These are phyloP conservation scores for Anisodus tanguticus DNA, from an alignment of 257 asterid species.

Conservation along the genomic window DNA sequence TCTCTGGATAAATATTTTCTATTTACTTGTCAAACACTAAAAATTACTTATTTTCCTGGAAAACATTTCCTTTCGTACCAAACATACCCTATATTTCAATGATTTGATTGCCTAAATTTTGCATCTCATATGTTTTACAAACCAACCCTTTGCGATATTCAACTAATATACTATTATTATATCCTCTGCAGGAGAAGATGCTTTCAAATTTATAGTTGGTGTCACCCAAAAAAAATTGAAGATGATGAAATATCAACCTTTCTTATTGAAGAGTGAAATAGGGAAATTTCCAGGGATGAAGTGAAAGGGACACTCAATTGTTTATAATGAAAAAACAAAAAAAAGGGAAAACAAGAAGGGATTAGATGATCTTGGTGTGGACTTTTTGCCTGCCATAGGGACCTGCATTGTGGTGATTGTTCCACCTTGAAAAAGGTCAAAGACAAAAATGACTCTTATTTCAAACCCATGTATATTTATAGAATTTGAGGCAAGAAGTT, in stretches of 20 bases:
- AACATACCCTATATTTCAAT: no score
- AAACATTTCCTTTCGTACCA: no score
- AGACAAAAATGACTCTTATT: background rate
- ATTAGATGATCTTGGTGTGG: slow-evolving; percentile 64
- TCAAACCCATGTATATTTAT: background rate
- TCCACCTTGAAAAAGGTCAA: slow-evolving; percentile 47
- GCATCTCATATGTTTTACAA: no score
- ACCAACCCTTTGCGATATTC: no score
- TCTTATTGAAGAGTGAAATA: slow-evolving; percentile 40
- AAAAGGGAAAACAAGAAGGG: background rate
- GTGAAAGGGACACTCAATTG: slow-evolving; percentile 41
- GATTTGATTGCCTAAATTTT: no score
- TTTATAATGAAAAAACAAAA: slow-evolving; percentile 39
- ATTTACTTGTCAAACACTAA: no score
- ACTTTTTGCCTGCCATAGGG: slow-evolving; percentile 64
- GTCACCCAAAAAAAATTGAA: no score
- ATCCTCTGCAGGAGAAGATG: no score
- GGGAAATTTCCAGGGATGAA: slow-evolving; percentile 31
- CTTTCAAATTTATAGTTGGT: no score
- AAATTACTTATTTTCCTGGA: no score
- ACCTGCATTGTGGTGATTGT: slow-evolving; percentile 51
- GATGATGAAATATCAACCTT: slow-evolving; percentile 47
- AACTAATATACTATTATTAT: no score
- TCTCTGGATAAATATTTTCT: no score
- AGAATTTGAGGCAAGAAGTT: background rate